phyloP scores from a whole-genome alignment of 371 early-diverging fungal species.

The Polyrhizophydium stewartii region DNA sequence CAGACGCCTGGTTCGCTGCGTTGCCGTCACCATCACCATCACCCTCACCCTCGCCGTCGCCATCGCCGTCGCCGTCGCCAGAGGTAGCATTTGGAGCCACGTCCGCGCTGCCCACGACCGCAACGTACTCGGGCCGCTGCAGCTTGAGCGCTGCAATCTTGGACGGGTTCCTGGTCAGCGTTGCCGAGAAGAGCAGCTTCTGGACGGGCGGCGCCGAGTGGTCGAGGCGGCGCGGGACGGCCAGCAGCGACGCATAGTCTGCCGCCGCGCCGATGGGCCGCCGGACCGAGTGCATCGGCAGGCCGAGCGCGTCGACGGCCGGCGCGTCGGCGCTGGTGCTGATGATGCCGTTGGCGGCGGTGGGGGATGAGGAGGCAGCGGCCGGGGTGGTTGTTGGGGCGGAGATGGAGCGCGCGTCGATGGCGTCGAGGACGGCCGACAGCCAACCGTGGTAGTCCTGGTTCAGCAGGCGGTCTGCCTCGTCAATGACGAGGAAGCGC shows the following conservation, averaged over 20 bases:
- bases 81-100: not conserved
- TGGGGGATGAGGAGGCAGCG: too few relatives aligned
- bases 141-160: conserved; percentile 83
- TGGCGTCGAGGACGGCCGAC: conserved; percentile 67
- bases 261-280: too few relatives aligned
- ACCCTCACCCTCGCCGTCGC: not conserved
- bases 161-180: conserved; percentile 87
- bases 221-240: not conserved
- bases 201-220: conserved; percentile 20
- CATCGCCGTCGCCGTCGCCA: conserved; percentile 1
- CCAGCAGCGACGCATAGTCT: not conserved
- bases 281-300: not conserved
- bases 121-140: conserved; percentile 34
- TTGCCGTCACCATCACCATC: not conserved
- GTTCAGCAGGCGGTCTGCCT: conserved; percentile 93
- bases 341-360: too few relatives aligned
- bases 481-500: conserved; percentile 85
- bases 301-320: not conserved
- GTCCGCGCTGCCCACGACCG: conserved; percentile 16
- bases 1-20: not conserved
- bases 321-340: too few relatives aligned
- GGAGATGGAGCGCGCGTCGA: not conserved
- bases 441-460: conserved; percentile 94
- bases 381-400: not conserved
- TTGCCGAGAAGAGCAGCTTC: conserved; percentile 92